Percentiles rank a stretch among this genome's conserved stretches.
These are phyloP conservation scores for Ceratocystis harringtonii DNA, from an alignment of 2,329 filamentous ascomycete genomes.

Conservation along the genomic window DNA sequence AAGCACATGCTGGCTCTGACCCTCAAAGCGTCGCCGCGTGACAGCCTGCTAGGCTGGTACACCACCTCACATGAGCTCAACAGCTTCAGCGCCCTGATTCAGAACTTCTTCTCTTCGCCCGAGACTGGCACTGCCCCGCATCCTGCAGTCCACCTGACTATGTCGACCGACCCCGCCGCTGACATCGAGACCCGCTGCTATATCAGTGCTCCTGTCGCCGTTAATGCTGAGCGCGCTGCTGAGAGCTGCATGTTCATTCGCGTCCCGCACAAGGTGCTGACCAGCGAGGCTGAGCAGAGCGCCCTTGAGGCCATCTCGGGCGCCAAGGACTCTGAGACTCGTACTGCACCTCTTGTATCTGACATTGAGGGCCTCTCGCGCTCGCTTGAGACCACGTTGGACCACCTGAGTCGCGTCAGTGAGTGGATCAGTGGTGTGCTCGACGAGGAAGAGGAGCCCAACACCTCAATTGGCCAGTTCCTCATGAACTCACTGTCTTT, in stretches of 20 bases:
- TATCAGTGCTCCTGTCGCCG: conserved; percentile 87
- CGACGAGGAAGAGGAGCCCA: conserved; percentile 82
- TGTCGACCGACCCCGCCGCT: conserved; percentile 75
- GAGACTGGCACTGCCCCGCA: conserved; percentile 95
- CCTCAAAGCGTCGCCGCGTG: conserved; percentile 83
- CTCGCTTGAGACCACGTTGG: conserved; percentile 73
- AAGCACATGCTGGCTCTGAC: conserved; percentile 97
- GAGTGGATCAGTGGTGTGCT: conserved; percentile 88
- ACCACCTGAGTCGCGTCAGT: conserved; percentile 78
- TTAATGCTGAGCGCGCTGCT: conserved; percentile 84
- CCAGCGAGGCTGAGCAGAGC: conserved; percentile 54
- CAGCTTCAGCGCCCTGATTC: conserved; percentile 94
- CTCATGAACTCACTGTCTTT: conserved; percentile 85
- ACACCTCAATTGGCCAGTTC: conserved; percentile 84
- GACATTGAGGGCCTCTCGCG: conserved; percentile 83
- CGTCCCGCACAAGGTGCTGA: conserved; percentile 86
- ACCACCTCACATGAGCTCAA: conserved; percentile 93
- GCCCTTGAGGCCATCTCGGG: conserved; percentile 68
- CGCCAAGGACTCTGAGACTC: conserved; percentile 64
- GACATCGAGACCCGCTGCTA: conserved; percentile 86
- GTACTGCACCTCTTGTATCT: conserved; percentile 58
- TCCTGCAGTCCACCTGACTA: conserved; percentile 93
- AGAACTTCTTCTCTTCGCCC: conserved; percentile 97
- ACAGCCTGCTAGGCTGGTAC: conserved; percentile 95
- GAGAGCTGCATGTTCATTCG: conserved; percentile 97